Percentiles rank a stretch among this genome's conserved stretches.
phyloP scores from a whole-genome alignment of 129 eudicot species.

The Saposhnikovia divaricata region DNA sequence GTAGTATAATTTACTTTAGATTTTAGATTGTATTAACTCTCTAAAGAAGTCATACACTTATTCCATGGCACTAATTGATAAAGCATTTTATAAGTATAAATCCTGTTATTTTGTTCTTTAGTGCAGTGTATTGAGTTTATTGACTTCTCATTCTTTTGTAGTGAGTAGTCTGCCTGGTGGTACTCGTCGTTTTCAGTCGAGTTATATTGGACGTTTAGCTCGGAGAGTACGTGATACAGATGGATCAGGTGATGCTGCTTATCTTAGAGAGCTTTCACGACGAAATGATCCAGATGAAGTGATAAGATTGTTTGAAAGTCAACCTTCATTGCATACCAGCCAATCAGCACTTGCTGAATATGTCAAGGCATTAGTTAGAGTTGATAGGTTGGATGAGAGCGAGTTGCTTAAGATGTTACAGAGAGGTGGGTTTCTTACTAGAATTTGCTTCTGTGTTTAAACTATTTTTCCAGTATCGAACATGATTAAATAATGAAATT shows the following conservation, averaged over 20 bases:
- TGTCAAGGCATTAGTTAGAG: conserved; percentile 83
- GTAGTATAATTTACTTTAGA: neutral
- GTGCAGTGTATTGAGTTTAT: neutral
- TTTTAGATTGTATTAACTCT: neutral
- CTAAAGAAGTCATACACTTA: neutral
- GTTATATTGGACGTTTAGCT: conserved; percentile 47
- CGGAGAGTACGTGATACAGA: conserved; percentile 56
- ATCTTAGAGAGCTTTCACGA: conserved; percentile 50
- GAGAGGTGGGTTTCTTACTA: conserved; percentile 46
- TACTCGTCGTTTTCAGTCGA: conserved; percentile 50
- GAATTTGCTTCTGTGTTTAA: neutral
- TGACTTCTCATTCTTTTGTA: conserved; percentile 13
- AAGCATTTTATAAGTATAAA: too few species aligned
- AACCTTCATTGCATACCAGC: conserved; percentile 70
- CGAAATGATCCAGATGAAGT: conserved; percentile 77
- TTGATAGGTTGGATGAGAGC: conserved; percentile 77
- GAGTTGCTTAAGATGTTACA: conserved; percentile 82
- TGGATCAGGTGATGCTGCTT: conserved; percentile 39
- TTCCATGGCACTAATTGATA: neutral
- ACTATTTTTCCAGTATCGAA: neutral
- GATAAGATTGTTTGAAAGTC: conserved; percentile 73
- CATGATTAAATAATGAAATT: neutral
- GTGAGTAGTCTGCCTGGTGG: conserved; percentile 28
- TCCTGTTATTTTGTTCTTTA: neutral
- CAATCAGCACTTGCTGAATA: conserved; percentile 83